Base-by-base conservation (phyloP, 805 yeast genomes). In the Geotrichum ghanense region DNA sequence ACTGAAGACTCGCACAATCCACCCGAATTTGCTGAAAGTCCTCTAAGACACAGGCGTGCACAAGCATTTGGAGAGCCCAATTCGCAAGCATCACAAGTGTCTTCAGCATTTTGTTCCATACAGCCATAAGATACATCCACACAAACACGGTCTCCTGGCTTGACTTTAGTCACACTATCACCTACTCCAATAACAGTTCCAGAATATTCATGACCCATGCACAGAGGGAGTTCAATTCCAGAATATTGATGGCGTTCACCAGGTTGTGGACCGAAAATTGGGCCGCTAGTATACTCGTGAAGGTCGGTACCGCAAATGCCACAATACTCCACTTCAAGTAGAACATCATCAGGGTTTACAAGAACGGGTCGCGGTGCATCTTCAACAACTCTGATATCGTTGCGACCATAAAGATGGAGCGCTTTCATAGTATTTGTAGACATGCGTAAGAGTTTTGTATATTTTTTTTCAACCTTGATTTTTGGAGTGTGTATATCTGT, bases 131-230 rank as follows among this genome's bases (percentile, higher is more conserved):
- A 26, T 12, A 26, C 34, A n/a, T 78, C 67, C 14, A 63, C 47
- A 34, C 66, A 63, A 12, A 63, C 65, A 14, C 65, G 53, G 45
- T 74, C 73, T 23, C 79, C 85, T 27, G 67, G 68, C 47, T 71
- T 66, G 45, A 69, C 64, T 26, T 65, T 60, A 6, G 61, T 58
- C 10, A 76, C 82, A 9, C 66, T 67, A n/a, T 66, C 58, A 26
- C 80, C 81, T 22, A 74, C 67, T 37, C 68, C 73, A 17, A 72
- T 52, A 22, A 78, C 70, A 41, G 67, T 69, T 41, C 67, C 70
- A 2, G 84, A 81, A 37, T 76, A 74, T 46, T 76, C 73, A 58
- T 82, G 73, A 61, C 85, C 75, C n/a, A 75, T 26, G n/a, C 34
- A 12, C 12, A 26, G 34, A 26, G 69, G 34, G n/a, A 26, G 34